These are phyloP conservation scores for Hortaea werneckii DNA, from an alignment of 2,329 filamentous ascomycete genomes.

Conservation along the genomic window DNA sequence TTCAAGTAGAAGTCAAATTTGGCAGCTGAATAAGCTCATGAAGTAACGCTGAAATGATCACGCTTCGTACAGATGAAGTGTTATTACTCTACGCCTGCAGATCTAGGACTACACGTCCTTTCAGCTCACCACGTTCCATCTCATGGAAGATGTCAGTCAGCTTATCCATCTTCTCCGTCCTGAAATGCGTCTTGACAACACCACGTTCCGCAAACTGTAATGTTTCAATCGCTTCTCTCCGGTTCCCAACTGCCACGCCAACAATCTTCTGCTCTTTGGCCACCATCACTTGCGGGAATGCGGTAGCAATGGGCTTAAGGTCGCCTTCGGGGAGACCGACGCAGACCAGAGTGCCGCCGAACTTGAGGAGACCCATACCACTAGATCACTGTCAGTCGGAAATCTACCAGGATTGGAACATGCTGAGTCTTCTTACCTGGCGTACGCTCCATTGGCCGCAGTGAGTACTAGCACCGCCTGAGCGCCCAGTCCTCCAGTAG, in stretches of 20 bases:
- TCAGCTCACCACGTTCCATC: constrained; percentile 36
- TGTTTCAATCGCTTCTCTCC: constrained; percentile 40
- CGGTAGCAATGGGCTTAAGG: constrained; percentile 33
- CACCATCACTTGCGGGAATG: constrained; percentile 31
- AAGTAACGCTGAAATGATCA: too few relatives aligned
- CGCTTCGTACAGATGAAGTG: too few relatives aligned
- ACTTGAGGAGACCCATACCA: constrained; percentile 32
- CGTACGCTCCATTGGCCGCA: constrained; percentile 39
- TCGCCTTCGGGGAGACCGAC: constrained; percentile 40
- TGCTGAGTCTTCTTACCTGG: constrained; percentile 11
- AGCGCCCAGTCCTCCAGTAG: constrained; percentile 50
- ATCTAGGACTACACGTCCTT: constrained; percentile 40
- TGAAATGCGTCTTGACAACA: constrained; percentile 39
- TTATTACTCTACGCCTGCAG: constrained; percentile 11
- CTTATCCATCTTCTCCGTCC: constrained; percentile 38
- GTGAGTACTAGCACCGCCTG: constrained; percentile 50
- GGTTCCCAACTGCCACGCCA: constrained; percentile 36
- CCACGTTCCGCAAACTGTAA: constrained; percentile 36
- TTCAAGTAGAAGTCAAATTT: background rate
- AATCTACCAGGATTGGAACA: background rate
- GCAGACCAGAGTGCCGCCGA: constrained; percentile 36
- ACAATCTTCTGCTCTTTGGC: constrained; percentile 35
- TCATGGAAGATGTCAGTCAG: constrained; percentile 37
- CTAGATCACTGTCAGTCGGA: constrained; percentile 4
- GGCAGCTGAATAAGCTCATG: too few relatives aligned